phyloP scores from a whole-genome alignment of 2,329 filamentous ascomycete genomes.

The Basipetospora sp. region DNA sequence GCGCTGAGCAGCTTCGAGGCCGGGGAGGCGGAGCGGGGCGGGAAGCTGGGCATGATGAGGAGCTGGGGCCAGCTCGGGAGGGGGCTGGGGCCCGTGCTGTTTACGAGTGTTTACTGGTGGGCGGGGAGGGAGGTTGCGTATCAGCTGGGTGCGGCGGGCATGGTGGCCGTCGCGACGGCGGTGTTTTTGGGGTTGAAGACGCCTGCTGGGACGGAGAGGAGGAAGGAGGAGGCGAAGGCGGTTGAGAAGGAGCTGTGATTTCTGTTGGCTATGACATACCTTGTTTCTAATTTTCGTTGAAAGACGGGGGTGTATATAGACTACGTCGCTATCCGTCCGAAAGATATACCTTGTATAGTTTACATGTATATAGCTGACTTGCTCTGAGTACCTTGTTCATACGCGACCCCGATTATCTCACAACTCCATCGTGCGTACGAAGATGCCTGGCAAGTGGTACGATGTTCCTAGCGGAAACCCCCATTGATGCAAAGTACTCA shows the following conservation, averaged over 20 bases:
- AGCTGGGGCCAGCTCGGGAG: slow-evolving; percentile 75
- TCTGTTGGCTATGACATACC: too few species aligned
- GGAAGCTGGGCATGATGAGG: slow-evolving; percentile 71
- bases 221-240: background rate
- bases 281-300: too few species aligned
- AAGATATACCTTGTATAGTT: too few species aligned
- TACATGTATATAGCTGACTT: too few species aligned
- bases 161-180: slow-evolving; percentile 55
- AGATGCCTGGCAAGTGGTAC: too few species aligned
- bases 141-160: slow-evolving; percentile 62
- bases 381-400: too few species aligned
- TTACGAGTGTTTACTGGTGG: slow-evolving; percentile 98
- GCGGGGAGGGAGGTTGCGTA: slow-evolving; percentile 80
- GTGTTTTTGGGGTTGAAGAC: slow-evolving; percentile 60
- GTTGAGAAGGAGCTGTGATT: slow-evolving; percentile 2
- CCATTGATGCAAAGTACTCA: slow-evolving; percentile 1
- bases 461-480: background rate
- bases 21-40: slow-evolving; percentile 61
- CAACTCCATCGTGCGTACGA: too few species aligned
- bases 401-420: too few species aligned
- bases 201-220: slow-evolving; percentile 23
- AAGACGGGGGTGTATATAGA: too few species aligned
- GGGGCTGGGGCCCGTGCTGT: slow-evolving; percentile 72
- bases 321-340: too few species aligned
- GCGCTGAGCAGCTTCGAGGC: slow-evolving; percentile 86